Base-by-base conservation (phyloP, 768 basidiomycete species). In the Chalciporus chontae region DNA sequence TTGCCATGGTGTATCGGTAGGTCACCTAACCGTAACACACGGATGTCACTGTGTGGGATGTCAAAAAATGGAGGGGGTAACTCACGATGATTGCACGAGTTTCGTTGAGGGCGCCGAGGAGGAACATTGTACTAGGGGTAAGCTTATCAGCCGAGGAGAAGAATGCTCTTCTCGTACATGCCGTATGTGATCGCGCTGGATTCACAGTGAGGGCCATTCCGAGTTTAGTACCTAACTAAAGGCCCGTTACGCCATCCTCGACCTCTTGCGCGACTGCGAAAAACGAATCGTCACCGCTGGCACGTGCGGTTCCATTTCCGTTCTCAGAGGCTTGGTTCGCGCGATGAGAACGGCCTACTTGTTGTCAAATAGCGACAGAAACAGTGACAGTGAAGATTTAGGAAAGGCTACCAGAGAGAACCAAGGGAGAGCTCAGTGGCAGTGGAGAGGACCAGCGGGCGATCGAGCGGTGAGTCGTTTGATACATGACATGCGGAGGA, bases 351-450 rank as follows among this genome's bases (percentile, higher is more conserved):
- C 74, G 76, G 37, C 89, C 88, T 43, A 98, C 80, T 71, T 99
- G 96, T 69, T 99, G 96, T 14, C 96, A 82, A 4, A 95, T 98
- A 14, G 96, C 96, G 61, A 99, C 95, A 6, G 92, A 83, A 13
- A 98, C 95, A 9, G 96, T 96, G 58, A 98, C 96, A 18, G 96
- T 99, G 72, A 98, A 98, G 49, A 98, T 86, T 68, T 98, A 95
- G 5, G 94, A 94, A 15, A 98, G 80, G 0, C 85, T 94, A 3
- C 95, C 96, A 1, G 96, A 10, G 61, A 2, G 96, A 96, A 10
- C 96, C 96, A 94, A 99, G 76, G 17, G 87, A 64, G 4, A 99
- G 77, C 66, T 99, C 96, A 24, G 84, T 82, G 3, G 76, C 81
- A 8, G 86, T 91, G 5, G 84, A 89, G 5, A 92, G 71, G 4